phyloP scores from a whole-genome alignment of 345 rosid species.

The Rubroshorea leprosula region DNA sequence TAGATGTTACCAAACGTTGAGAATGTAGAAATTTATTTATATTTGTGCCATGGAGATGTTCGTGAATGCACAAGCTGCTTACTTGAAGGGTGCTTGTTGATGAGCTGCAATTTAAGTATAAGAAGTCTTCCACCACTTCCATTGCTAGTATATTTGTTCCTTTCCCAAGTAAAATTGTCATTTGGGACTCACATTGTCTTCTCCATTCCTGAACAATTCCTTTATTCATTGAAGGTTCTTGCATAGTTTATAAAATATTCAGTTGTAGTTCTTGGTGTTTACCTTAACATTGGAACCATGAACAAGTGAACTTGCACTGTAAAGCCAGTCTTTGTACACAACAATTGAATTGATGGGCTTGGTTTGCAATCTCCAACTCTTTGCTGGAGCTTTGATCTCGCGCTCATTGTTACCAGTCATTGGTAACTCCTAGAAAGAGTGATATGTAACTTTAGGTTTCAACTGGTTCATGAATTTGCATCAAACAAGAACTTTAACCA shows the following conservation, averaged over 20 bases:
- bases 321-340: constrained; percentile 78
- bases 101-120: constrained; percentile 68
- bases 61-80: background rate
- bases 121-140: constrained; percentile 85
- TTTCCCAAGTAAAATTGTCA: constrained; percentile 45
- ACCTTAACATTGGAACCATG: constrained; percentile 78
- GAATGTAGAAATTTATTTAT: background rate
- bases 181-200: constrained; percentile 49
- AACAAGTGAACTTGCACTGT: constrained; percentile 57
- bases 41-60: background rate
- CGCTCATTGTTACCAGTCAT: constrained; percentile 43
- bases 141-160: constrained; percentile 46
- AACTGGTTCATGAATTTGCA: background rate
- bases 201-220: constrained; percentile 62
- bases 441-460: constrained; percentile 8
- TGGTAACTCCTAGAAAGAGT: constrained; percentile 47
- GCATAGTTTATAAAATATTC: background rate
- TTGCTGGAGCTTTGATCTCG: constrained; percentile 65
- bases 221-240: constrained; percentile 13
- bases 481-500: constrained; percentile 2
- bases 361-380: constrained; percentile 65
- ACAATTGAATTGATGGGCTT: constrained; percentile 58
- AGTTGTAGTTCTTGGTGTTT: background rate
- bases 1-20: background rate
- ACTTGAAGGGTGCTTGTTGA: constrained; percentile 77